phyloP scores from a whole-genome alignment of 2,329 filamentous ascomycete species.

The Claviceps sp. region DNA sequence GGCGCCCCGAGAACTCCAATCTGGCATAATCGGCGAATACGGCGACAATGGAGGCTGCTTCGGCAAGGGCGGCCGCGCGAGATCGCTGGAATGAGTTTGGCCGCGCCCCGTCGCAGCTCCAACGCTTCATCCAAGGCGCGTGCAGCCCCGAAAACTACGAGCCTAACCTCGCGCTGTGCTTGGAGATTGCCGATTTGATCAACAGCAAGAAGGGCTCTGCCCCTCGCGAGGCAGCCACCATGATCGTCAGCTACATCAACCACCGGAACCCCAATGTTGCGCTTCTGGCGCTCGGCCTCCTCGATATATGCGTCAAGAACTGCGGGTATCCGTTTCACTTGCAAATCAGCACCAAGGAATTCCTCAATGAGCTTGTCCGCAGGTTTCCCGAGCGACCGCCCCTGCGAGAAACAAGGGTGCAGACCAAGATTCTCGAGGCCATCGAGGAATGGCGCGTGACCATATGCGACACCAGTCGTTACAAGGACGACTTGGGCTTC shows the following conservation, averaged over 20 bases:
- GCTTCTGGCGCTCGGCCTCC: conserved; percentile 74
- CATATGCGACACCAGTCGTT: conserved; percentile 94
- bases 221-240: conserved; percentile 84
- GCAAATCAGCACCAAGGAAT: conserved; percentile 97
- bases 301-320: conserved; percentile 99
- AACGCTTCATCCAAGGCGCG: conserved; percentile 90
- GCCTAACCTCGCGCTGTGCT: conserved; percentile 87
- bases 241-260: conserved; percentile 91
- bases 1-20: background rate
- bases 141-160: conserved; percentile 97
- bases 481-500: conserved; percentile 93
- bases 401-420: conserved; percentile 71
- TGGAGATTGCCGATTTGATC: conserved; percentile 92
- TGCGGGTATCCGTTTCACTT: conserved; percentile 98
- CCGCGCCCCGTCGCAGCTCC: conserved; percentile 70
- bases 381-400: conserved; percentile 91
- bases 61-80: conserved; percentile 85
- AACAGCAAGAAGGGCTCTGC: conserved; percentile 95
- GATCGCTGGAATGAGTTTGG: conserved; percentile 82
- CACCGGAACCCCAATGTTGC: conserved; percentile 94
- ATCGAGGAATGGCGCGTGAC: conserved; percentile 98
- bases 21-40: conserved; percentile 5
- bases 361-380: conserved; percentile 93
- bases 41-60: conserved; percentile 72
- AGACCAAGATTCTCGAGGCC: conserved; percentile 82